Evolutionary conservation across 495 filamentous ascomycete genomes (phyloP).

Genomic region (Podospora conica): DNA sequence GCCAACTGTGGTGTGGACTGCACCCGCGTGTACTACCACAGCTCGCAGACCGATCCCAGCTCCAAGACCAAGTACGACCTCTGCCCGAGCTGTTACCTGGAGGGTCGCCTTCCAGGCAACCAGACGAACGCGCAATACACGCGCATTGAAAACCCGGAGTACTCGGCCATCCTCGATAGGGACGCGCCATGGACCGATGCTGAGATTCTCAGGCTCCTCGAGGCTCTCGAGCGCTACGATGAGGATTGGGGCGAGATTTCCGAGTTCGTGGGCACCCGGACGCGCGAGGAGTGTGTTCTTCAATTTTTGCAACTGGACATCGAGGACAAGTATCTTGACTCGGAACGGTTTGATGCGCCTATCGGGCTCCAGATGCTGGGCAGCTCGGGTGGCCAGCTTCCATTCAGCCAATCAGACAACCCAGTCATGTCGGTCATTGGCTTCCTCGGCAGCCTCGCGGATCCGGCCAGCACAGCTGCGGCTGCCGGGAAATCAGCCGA

Average conservation of each 20-base stretch:
- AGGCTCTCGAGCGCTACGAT: constrained; percentile 84
- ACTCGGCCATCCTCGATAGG: constrained; percentile 65
- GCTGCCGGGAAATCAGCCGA: constrained; percentile 80
- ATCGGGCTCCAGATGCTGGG: constrained; percentile 56
- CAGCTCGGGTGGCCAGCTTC: constrained; percentile 63
- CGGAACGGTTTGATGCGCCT: constrained; percentile 55
- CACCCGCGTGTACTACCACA: constrained; percentile 86
- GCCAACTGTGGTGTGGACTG: constrained; percentile 89
- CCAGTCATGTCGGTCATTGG: constrained; percentile 91
- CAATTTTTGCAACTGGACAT: constrained; percentile 92
- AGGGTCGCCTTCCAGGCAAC: constrained; percentile 69
- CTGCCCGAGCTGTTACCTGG: constrained; percentile 82
- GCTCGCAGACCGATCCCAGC: constrained; percentile 51
- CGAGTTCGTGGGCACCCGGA: constrained; percentile 82
- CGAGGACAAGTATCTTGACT: constrained; percentile 81
- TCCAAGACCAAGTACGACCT: constrained; percentile 71
- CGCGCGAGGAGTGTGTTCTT: constrained; percentile 92
- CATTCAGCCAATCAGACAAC: constrained; percentile 86
- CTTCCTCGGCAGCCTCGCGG: constrained; percentile 82
- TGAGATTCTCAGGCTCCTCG: constrained; percentile 76
- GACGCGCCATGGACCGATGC: constrained; percentile 86
- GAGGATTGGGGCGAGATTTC: constrained; percentile 93
- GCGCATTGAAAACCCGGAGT: constrained; percentile 77
- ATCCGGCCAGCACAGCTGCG: constrained; percentile 80
- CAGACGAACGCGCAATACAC: constrained; percentile 70